Evolutionary conservation across 495 filamentous ascomycete genomes (phyloP).

Genomic region (Saxophila tyrrhenica): DNA sequence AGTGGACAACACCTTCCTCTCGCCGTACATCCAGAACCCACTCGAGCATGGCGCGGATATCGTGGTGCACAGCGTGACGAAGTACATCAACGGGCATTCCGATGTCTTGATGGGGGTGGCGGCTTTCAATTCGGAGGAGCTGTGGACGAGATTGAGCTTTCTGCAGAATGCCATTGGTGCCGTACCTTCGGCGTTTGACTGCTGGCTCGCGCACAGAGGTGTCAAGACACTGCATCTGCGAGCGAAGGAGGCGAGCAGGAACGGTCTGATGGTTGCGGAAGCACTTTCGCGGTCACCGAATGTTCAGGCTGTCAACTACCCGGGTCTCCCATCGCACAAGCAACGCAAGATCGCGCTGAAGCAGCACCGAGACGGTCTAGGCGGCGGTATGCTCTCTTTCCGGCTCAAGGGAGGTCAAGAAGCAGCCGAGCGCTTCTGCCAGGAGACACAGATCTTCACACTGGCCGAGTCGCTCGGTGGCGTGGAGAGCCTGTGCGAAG

Average conservation of each 20-base stretch:
- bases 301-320: constrained; percentile 87
- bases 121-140: constrained; percentile 77
- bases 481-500: constrained; percentile 83
- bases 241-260: constrained; percentile 68
- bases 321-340: constrained; percentile 74
- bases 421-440: constrained; percentile 86
- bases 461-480: constrained; percentile 89
- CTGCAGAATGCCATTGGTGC: constrained; percentile 97
- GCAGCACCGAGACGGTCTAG: constrained; percentile 91
- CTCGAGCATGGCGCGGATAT: constrained; percentile 92
- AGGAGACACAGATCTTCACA: constrained; percentile 78
- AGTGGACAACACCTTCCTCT: constrained; percentile 97
- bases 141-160: constrained; percentile 71
- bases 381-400: constrained; percentile 96
- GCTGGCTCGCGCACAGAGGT: constrained; percentile 97
- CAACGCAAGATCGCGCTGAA: constrained; percentile 73
- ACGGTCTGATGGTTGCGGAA: constrained; percentile 66
- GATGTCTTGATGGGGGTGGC: constrained; percentile 98
- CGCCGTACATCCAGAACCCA: constrained; percentile 92
- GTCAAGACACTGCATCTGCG: constrained; percentile 94
- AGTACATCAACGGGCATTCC: constrained; percentile 97
- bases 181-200: constrained; percentile 89
- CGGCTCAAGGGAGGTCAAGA: constrained; percentile 78
- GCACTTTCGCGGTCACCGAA: constrained; percentile 70
- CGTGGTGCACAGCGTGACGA: constrained; percentile 98